Evolutionary conservation across 768 basidiomycete species (phyloP).

Genomic region (Hygrocybe punicea): DNA sequence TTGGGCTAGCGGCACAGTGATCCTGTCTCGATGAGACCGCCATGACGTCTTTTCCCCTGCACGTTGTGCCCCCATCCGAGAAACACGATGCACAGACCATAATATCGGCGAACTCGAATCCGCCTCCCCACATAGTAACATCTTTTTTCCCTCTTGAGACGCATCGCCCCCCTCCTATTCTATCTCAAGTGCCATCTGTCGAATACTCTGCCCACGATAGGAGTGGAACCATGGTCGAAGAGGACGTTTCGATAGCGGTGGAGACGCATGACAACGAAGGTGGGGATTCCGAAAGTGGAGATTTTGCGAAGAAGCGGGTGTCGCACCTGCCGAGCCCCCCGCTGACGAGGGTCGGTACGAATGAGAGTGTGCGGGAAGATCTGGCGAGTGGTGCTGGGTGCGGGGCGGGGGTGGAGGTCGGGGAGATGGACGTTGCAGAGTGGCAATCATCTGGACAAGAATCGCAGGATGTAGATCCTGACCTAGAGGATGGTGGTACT

Average conservation of each 20-base stretch:
- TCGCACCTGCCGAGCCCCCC: conserved; percentile 29
- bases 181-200: background rate
- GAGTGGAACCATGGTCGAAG: background rate
- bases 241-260: background rate
- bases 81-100: background rate
- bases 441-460: background rate
- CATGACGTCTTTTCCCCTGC: background rate
- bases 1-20: no score
- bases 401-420: background rate
- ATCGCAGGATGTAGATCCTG: background rate
- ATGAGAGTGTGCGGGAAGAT: conserved; percentile 7
- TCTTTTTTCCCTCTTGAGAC: no score
- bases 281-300: conserved; percentile 6
- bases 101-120: no score
- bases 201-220: background rate
- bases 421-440: background rate
- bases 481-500: conserved; percentile 1
- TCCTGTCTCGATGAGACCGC: background rate
- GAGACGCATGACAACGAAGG: background rate
- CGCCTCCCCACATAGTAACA: no score
- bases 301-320: conserved; percentile 10
- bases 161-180: background rate
- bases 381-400: conserved; percentile 19
- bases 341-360: conserved; percentile 25
- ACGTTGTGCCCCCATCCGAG: background rate